Base-by-base conservation (phyloP, 1,284 basidiomycete species). In the Leccinum variabile region DNA sequence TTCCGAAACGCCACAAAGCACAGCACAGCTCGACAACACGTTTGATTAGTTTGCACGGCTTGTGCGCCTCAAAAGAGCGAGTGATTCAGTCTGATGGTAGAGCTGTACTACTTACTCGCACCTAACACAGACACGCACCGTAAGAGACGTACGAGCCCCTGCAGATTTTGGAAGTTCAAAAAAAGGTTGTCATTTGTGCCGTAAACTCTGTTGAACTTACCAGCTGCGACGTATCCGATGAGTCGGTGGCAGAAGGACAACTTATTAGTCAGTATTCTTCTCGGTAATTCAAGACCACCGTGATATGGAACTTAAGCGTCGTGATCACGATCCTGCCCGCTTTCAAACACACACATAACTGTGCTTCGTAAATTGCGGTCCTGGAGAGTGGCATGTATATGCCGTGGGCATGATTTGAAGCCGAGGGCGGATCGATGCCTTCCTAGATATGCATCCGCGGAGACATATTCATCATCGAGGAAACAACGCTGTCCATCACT, bases 1-100 rank as follows among this genome's bases (percentile, higher is more conserved):
- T 37, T 60, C 61, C 59, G 59, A 60, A 49, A 65, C 69, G 72
- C 71, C 69, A 70, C 71, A 72, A 72, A 70, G 70, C 56, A 59
- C 62, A 54, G 64, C 54, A n/a, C 50, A 22, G 18, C 66, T 71
- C 52, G 39, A 46, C 11, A 49, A 35, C 25, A 41, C 46, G 46
- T 28, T 54, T 37, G 56, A 39, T 49, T 8, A 55, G 9, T 52
- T 52, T 22, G 18, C 44, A 59, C 59, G 64, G 58, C 49, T 44
- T 6, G 18, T 28, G n/a, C 25, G 39, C 35, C 46, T 39, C 49
- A 25, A 32, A 18, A 33, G 28, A 13, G 50, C 18, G 18, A 9
- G 13, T n/a, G 32, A 56, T 60, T 46, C 52, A 22, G 9, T 54
- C 33, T 22, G 59, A 53, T 60, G 32, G 54, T 41, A 49, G 52